Evolutionary conservation across 2,329 filamentous ascomycete genomes (phyloP).

Genomic region (Teratosphaeria pseudoeucalypti): DNA sequence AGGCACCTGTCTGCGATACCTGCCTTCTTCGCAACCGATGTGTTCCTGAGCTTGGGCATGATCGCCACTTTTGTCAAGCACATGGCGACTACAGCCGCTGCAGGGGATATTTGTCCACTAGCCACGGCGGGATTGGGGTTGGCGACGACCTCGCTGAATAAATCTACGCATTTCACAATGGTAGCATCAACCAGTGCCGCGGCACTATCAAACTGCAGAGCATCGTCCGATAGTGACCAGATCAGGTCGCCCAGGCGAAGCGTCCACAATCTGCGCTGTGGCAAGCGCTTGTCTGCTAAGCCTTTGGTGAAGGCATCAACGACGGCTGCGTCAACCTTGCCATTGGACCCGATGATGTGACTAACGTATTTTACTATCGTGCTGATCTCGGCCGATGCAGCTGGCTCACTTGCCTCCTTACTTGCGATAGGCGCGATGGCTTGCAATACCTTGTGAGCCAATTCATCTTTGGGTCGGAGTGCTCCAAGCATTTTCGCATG

Average conservation of each 20-base stretch:
- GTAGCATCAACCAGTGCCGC: conserved; percentile 39
- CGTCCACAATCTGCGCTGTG: conserved; percentile 70
- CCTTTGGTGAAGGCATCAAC: conserved; percentile 70
- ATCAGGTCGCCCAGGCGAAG: conserved; percentile 63
- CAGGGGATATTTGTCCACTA: conserved; percentile 69
- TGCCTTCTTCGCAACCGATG: conserved; percentile 50
- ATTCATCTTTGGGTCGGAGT: conserved; percentile 48
- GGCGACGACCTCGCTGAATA: conserved; percentile 65
- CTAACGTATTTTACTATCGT: conserved; percentile 57
- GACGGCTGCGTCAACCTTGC: conserved; percentile 54
- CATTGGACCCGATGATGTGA: conserved; percentile 50
- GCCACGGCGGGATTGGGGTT: conserved; percentile 74
- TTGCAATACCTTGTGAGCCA: conserved; percentile 56
- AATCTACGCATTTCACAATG: conserved; percentile 51
- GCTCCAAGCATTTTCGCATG: conserved; percentile 70
- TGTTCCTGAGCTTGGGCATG: conserved; percentile 43
- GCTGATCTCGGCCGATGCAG: conserved; percentile 63
- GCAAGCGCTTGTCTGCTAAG: conserved; percentile 70
- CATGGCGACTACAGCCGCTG: conserved; percentile 62
- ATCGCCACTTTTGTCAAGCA: conserved; percentile 44
- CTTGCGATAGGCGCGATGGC: conserved; percentile 58
- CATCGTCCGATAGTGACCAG: conserved; percentile 42
- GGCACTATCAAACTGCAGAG: conserved; percentile 39
- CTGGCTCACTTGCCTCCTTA: conserved; percentile 84
- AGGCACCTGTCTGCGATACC: conserved; percentile 56